Evolutionary conservation across 495 filamentous ascomycete genomes (phyloP).

Genomic region (Tirmania nivea): DNA sequence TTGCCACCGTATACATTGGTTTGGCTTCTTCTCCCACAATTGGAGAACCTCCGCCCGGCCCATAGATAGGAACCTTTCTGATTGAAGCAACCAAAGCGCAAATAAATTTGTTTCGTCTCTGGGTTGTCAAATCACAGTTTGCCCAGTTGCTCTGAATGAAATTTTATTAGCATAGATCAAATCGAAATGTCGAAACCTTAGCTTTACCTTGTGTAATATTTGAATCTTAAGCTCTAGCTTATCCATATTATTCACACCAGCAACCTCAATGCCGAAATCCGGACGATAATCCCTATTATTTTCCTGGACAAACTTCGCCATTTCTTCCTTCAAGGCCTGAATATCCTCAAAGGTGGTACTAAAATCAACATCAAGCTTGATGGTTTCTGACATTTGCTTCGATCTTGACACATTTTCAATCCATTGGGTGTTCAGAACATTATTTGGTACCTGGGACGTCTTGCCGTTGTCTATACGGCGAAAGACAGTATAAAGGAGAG

Average conservation of each 20-base stretch:
- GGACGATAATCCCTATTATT: slow-evolving; percentile 83
- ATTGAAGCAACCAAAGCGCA: slow-evolving; percentile 75
- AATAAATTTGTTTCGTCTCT: slow-evolving; percentile 87
- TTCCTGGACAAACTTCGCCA: slow-evolving; percentile 66
- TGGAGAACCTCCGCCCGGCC: slow-evolving; percentile 50
- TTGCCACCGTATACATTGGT: slow-evolving; percentile 50
- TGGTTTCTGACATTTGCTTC: slow-evolving; percentile 74
- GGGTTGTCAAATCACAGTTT: slow-evolving; percentile 62
- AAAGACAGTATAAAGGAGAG: slow-evolving; percentile 84
- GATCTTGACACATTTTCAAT: slow-evolving; percentile 80
- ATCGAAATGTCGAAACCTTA: background rate
- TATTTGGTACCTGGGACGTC: slow-evolving; percentile 75
- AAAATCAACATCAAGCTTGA: slow-evolving; percentile 58
- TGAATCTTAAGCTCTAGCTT: slow-evolving; percentile 64
- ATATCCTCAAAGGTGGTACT: slow-evolving; percentile 77
- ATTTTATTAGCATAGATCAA: background rate
- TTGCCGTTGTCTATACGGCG: slow-evolving; percentile 61
- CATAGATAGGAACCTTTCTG: slow-evolving; percentile 68
- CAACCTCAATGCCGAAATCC: slow-evolving; percentile 55
- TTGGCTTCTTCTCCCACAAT: slow-evolving; percentile 44
- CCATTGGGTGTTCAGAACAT: slow-evolving; percentile 71
- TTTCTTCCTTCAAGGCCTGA: slow-evolving; percentile 54
- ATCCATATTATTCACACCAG: slow-evolving; percentile 65
- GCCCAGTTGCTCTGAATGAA: slow-evolving; percentile 58
- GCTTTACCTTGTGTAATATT: slow-evolving; percentile 51